phyloP scores from a whole-genome alignment of 192 early-diverging fungal genomes.

The Geranomyces variabilis region DNA sequence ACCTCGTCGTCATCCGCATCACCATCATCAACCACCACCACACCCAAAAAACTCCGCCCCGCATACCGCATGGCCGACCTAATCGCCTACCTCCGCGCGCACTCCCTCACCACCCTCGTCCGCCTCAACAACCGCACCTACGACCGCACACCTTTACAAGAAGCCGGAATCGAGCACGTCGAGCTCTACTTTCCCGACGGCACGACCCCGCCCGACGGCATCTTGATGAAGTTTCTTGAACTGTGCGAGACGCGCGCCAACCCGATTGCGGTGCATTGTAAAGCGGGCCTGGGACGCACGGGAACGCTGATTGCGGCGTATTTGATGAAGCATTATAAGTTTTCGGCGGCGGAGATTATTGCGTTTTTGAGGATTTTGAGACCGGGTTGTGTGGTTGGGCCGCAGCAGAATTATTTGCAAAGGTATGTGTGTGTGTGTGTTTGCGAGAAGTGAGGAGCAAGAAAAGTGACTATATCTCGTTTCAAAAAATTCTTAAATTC shows the following conservation, averaged over 20 bases:
- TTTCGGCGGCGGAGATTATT: conserved; percentile 70
- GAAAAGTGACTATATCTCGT: not conserved
- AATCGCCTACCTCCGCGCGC: conserved; percentile 55
- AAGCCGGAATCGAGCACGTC: conserved; percentile 64
- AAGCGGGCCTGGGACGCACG: conserved; percentile 64
- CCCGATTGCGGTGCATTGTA: conserved; percentile 64
- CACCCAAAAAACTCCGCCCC: conserved; percentile 36
- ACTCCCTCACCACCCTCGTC: conserved; percentile 56
- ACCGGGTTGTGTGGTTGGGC: conserved; percentile 73
- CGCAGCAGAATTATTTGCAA: conserved; percentile 74
- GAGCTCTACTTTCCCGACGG: conserved; percentile 76
- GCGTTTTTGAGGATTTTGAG: conserved; percentile 65
- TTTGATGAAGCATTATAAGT: conserved; percentile 71
- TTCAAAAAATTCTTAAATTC: no score
- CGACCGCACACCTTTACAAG: conserved; percentile 57
- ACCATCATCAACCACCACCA: not conserved
- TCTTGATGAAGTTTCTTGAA: conserved; percentile 66
- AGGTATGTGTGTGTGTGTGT: conserved; percentile 39
- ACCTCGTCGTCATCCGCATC: not conserved
- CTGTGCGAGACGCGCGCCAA: conserved; percentile 62
- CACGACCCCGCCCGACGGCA: conserved; percentile 65
- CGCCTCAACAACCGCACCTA: conserved; percentile 71
- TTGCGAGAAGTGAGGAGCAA: not conserved
- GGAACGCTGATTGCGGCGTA: conserved; percentile 62
- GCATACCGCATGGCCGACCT: conserved; percentile 55